Percentiles rank a stretch among this genome's conserved stretches.
Evolutionary conservation across 2,329 filamentous ascomycete genomes (phyloP).

Genomic region (Polychaeton citri): DNA sequence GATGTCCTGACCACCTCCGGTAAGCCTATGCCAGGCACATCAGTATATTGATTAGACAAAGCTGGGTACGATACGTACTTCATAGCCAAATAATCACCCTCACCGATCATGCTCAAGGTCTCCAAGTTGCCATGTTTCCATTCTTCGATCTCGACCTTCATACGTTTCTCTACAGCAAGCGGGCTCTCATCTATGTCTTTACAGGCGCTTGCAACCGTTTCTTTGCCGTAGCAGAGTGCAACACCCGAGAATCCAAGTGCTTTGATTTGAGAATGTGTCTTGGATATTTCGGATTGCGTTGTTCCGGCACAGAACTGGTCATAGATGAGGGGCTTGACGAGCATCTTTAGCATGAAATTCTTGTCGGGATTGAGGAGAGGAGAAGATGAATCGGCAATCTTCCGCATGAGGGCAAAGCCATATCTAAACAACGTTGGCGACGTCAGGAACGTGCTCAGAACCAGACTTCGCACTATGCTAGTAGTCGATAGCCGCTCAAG

Average conservation of each 20-base stretch:
- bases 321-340: conserved; percentile 37
- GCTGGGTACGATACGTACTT: conserved; percentile 36
- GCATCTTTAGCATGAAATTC: conserved; percentile 31
- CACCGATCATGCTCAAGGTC: conserved; percentile 38
- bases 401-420: conserved; percentile 20
- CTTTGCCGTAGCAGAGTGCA: conserved; percentile 40
- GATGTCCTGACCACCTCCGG: conserved; percentile 34
- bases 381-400: conserved; percentile 31
- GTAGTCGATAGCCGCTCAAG: conserved; percentile 10
- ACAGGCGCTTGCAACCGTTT: conserved; percentile 21
- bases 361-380: conserved; percentile 34
- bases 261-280: conserved; percentile 33
- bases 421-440: conserved; percentile 18
- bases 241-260: conserved; percentile 39
- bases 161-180: conserved; percentile 19
- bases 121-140: conserved; percentile 42
- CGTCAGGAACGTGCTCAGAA: conserved; percentile 19
- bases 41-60: too few relatives aligned
- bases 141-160: conserved; percentile 22
- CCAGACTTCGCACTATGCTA: conserved; percentile 17
- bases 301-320: conserved; percentile 45
- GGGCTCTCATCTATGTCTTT: conserved; percentile 32
- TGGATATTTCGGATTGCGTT: conserved; percentile 33
- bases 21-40: conserved; percentile 32
- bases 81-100: conserved; percentile 39